Base-by-base conservation (phyloP, 352 stramenopile genomes). In the Blastocystis sp. region DNA sequence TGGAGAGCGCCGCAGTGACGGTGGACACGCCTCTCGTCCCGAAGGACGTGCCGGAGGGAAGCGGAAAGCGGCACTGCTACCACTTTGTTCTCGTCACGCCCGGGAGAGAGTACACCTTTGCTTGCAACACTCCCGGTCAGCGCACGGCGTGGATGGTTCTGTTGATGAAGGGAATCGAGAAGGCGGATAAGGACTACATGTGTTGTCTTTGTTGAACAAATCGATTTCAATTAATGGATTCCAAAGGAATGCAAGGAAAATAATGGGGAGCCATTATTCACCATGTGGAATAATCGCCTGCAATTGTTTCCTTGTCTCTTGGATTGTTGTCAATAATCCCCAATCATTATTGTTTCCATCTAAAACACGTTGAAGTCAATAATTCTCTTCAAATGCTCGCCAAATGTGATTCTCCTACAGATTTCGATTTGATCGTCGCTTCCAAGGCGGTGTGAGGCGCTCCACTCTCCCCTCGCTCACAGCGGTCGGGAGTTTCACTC, bases 61-160 rank as follows among this genome's bases (percentile, higher is more conserved):
- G 10, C 17, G 64, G 64, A 9, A 74, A 3, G 34, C 42, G 2
- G 4, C 64, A 74, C 24, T 10, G 21, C 3, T 74, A 24, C 34
- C 64, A 74, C 42, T 74, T 74, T 48, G 43, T 74, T 1, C 34
- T 74, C n/a, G 21, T 52, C 24, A 74, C 64, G 28, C 64, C 64
- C 14, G 34, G 24, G 34, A 19, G 64, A 7, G 21, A 19, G n/a
- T 74, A 74, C 4, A 45, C 34, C 9, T 74, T 74, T 74, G 64
- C 64, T 54, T 74, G 64, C 34, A 74, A 74, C 21, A 74, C 64
- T 10, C 7, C 42, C 21, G 64, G 45, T 19, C 64, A 74, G 64
- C 34, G 43, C 7, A 11, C 42, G 4, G 64, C 64, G 43, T 74
- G 64, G 64, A 74, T 74, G 64, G 43, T 74, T 6, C 40, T 74